phyloP scores from a whole-genome alignment of 305 asterid species.

The Fraxinus baroniana region DNA sequence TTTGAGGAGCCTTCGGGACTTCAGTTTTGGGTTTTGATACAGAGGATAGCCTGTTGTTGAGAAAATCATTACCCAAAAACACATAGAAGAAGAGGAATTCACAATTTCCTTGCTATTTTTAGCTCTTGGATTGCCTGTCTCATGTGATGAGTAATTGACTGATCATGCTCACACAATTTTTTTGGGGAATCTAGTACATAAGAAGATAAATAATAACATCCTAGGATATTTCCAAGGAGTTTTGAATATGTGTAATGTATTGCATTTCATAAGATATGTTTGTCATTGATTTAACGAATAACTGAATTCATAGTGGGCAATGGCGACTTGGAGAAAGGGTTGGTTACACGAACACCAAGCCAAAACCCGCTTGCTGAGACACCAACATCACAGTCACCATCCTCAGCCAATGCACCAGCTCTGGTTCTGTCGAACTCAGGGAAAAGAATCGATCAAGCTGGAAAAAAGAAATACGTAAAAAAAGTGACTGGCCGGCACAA shows the following conservation, averaged over 20 bases:
- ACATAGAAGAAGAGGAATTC: neutral
- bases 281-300: neutral
- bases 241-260: neutral
- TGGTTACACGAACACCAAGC: constrained; percentile 36
- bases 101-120: neutral
- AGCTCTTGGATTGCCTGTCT: neutral
- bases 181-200: neutral
- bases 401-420: constrained; percentile 82
- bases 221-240: neutral
- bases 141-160: neutral
- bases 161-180: neutral
- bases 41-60: neutral
- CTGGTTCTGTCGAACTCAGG: constrained; percentile 54
- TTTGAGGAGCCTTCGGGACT: neutral
- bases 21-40: neutral
- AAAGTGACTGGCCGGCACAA: constrained; percentile 62
- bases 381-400: constrained; percentile 76
- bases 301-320: constrained; percentile 24
- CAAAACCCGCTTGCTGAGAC: constrained; percentile 49
- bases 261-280: neutral
- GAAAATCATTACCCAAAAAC: neutral
- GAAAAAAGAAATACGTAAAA: constrained; percentile 51
- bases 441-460: constrained; percentile 47
- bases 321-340: constrained; percentile 52
- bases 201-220: neutral